Evolutionary conservation across 2,329 filamentous ascomycete species (phyloP).

Genomic region (Dactylellina haptotyla): DNA sequence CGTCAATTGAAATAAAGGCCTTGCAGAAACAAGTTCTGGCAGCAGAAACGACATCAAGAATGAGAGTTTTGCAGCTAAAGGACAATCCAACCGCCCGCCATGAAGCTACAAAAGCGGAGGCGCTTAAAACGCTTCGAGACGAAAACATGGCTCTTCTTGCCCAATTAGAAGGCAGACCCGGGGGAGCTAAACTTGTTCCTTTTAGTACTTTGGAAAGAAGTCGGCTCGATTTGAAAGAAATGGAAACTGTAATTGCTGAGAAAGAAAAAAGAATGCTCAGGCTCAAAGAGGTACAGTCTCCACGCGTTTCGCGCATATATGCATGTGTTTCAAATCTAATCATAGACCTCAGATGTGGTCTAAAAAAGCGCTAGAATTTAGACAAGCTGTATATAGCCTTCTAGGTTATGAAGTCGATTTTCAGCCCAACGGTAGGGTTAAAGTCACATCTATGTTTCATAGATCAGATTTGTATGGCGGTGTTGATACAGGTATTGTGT

Average conservation of each 20-base stretch:
- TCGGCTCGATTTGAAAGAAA: slow-evolving; percentile 77
- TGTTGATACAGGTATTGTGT: slow-evolving; percentile 76
- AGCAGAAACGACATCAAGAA: slow-evolving; percentile 73
- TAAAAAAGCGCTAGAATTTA: slow-evolving; percentile 90
- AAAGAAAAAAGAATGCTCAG: slow-evolving; percentile 83
- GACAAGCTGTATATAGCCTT: slow-evolving; percentile 89
- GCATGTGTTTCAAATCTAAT: not conserved
- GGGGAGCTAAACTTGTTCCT: slow-evolving; percentile 74
- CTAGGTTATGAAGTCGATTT: slow-evolving; percentile 96
- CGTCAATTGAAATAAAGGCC: slow-evolving; percentile 75
- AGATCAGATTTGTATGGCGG: slow-evolving; percentile 67
- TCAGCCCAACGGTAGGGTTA: slow-evolving; percentile 95
- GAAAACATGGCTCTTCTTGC: slow-evolving; percentile 86
- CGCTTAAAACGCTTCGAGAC: slow-evolving; percentile 77
- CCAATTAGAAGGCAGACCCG: slow-evolving; percentile 69
- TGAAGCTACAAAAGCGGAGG: slow-evolving; percentile 84
- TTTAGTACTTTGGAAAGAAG: slow-evolving; percentile 78
- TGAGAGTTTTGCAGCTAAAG: slow-evolving; percentile 83
- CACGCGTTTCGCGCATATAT: not conserved
- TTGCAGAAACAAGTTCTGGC: slow-evolving; percentile 66
- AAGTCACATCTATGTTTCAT: slow-evolving; percentile 86
- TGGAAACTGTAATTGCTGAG: slow-evolving; percentile 73
- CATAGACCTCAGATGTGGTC: slow-evolving; percentile 73
- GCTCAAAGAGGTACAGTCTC: slow-evolving; percentile 74
- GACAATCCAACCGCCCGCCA: slow-evolving; percentile 90